Evolutionary conservation across 352 stramenopile genomes (phyloP), one percentile per base, ranked within the genome.

Genomic region (Pythium brassicae): DNA sequence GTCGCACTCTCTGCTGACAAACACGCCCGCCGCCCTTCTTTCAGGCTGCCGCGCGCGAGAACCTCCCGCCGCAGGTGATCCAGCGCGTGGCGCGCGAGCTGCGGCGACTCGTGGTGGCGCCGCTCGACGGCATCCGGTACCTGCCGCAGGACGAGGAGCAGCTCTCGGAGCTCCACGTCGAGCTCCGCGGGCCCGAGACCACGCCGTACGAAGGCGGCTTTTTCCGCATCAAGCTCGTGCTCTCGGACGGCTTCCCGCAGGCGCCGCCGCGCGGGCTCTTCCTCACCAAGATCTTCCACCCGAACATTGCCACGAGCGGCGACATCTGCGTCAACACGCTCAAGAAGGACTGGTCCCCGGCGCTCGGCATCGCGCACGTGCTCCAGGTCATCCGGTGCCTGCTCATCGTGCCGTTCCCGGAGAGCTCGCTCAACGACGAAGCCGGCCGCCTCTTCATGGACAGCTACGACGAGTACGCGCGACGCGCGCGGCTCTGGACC

Each of bases 251-350:
- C 39, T 97, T 95, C 57, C 90, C 90, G 19, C 69, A 84, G 32
- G 70, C 86, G 48, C 88, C 89, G 20, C 89, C 89, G 10, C 87
- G 87, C 53, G 87, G 95, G 29, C 94, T 98, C 57, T 99, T 99
- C 63, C 70, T 99, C 22, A 99, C 97, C 35, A 99, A 98, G 82
- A 99, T 99, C 53, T 99, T 98, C 75, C 97, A 99, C 70, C 97
- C 97, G 0, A 99, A 99, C 74, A 96, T 99, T 22, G 95, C 96
- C 22, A 91, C 79, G 14, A 97, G 91, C 25, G 97, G 97, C 39
- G 97, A 98, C 39, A 99, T 99, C 75, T 99, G 97, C 65, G 97
- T 99, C 23, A 99, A 99, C 69, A 99, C 97, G 32, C 84, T 99
- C 35, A 99, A 99, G 77, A 96, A 95, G 57, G 97, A 99, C 72